phyloP scores from a whole-genome alignment of 768 basidiomycete genomes.

The Cubamyces sp. region DNA sequence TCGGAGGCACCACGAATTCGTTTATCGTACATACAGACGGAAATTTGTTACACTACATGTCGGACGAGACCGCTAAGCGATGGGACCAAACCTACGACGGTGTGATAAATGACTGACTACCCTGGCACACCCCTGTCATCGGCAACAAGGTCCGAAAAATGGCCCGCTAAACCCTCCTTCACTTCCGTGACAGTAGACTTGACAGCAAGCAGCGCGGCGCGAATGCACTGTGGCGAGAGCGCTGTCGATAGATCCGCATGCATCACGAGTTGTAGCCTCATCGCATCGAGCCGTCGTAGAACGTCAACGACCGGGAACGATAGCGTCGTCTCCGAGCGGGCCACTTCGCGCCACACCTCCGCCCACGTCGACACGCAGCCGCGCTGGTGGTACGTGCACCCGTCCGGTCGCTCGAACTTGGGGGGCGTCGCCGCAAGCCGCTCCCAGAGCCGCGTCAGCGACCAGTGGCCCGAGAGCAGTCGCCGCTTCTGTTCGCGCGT shows the following conservation, averaged over 20 bases:
- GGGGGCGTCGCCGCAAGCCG: constrained; percentile 35
- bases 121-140: not conserved
- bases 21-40: not conserved
- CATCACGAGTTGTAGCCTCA: constrained; percentile 37
- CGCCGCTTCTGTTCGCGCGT: constrained; percentile 37
- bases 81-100: not conserved
- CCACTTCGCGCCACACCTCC: constrained; percentile 39
- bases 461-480: constrained; percentile 41
- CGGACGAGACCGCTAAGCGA: not conserved
- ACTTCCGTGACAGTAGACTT: constrained; percentile 30
- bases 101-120: not conserved
- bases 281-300: constrained; percentile 38
- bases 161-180: constrained; percentile 26
- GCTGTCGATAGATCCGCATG: constrained; percentile 38
- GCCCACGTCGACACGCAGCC: constrained; percentile 44
- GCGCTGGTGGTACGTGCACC: constrained; percentile 42
- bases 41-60: not conserved
- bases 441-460: constrained; percentile 41
- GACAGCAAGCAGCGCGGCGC: constrained; percentile 40
- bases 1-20: not conserved
- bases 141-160: constrained; percentile 26
- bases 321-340: constrained; percentile 31
- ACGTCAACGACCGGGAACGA: constrained; percentile 39
- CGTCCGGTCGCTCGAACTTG: constrained; percentile 34
- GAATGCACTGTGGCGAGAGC: constrained; percentile 42